These are phyloP conservation scores for Pseudisothecium myosuroides DNA, from an alignment of 225 moss, liverwort and hornwort genomes.

Conservation along the genomic window DNA sequence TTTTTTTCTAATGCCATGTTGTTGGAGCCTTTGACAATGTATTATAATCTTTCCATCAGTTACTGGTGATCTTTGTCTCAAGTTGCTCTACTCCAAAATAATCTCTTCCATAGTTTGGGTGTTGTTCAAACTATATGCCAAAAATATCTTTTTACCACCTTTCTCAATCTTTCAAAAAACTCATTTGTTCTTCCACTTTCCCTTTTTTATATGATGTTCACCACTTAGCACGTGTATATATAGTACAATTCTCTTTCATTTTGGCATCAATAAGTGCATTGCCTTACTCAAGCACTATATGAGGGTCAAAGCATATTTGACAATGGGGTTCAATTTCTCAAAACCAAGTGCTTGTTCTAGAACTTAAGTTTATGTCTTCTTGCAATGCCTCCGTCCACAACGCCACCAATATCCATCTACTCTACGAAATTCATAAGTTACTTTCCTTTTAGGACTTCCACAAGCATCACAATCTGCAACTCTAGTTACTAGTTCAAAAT, in stretches of 20 bases:
- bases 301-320: background rate
- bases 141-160: background rate
- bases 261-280: background rate
- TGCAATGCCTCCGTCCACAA: background rate
- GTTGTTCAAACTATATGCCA: fast-evolving
- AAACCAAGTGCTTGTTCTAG: background rate
- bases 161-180: background rate
- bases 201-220: background rate
- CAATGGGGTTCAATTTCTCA: background rate
- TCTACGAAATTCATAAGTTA: fast-evolving
- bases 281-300: background rate
- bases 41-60: fast-evolving
- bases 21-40: background rate
- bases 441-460: fast-evolving
- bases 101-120: fast-evolving
- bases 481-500: background rate
- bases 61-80: fast-evolving
- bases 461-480: background rate
- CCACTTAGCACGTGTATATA: too few relatives aligned
- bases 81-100: fast-evolving
- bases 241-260: background rate
- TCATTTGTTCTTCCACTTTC: background rate
- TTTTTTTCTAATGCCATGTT: background rate
- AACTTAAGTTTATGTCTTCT: background rate
- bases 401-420: background rate